Evolutionary conservation across 2,329 filamentous ascomycete genomes (phyloP).

Genomic region (Orbilia ellipsospora): DNA sequence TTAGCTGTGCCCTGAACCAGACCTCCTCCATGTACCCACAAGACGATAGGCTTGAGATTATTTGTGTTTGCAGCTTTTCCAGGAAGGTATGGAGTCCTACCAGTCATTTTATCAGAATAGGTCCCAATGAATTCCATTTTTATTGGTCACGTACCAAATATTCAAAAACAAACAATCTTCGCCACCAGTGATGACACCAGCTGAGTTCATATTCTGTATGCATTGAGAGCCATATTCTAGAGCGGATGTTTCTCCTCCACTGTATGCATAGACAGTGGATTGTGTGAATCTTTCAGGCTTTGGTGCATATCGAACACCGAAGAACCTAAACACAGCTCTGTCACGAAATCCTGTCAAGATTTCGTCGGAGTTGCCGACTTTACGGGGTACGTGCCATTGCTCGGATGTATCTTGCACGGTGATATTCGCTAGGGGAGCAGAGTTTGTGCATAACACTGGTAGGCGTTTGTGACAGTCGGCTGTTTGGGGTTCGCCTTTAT

Average conservation of each 20-base stretch:
- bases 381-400: slow-evolving; percentile 62
- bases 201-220: slow-evolving; percentile 61
- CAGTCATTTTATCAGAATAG: not conserved
- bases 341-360: slow-evolving; percentile 63
- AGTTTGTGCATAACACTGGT: slow-evolving; percentile 64
- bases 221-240: slow-evolving; percentile 63
- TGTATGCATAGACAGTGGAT: slow-evolving; percentile 62
- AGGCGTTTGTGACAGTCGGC: slow-evolving; percentile 56
- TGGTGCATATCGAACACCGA: slow-evolving; percentile 66
- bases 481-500: slow-evolving; percentile 57
- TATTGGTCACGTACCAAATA: slow-evolving; percentile 62
- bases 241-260: slow-evolving; percentile 60
- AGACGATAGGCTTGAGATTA: slow-evolving; percentile 62
- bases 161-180: slow-evolving; percentile 67
- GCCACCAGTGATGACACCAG: slow-evolving; percentile 57
- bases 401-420: slow-evolving; percentile 60
- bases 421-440: slow-evolving; percentile 63
- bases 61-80: slow-evolving; percentile 62
- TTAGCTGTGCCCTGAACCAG: slow-evolving; percentile 61
- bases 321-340: slow-evolving; percentile 66
- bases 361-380: slow-evolving; percentile 62
- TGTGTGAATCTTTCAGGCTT: slow-evolving; percentile 65
- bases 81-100: slow-evolving; percentile 62
- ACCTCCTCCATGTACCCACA: slow-evolving; percentile 65
- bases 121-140: no score